phyloP scores from a whole-genome alignment of 345 rosid genomes.

The Triadica sebifera region DNA sequence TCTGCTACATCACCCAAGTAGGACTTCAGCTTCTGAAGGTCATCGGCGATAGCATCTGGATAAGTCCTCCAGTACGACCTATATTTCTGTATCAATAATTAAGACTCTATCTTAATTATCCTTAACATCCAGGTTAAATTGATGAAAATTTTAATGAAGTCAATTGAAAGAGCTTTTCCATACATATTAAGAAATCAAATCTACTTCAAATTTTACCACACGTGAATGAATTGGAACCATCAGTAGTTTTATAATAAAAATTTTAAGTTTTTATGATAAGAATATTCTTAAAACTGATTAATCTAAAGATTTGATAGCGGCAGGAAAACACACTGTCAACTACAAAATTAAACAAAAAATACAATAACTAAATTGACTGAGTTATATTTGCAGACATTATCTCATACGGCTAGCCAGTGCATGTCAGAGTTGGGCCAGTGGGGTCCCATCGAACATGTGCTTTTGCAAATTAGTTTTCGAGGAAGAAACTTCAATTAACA shows the following conservation, averaged over 20 bases:
- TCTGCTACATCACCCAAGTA: neutral
- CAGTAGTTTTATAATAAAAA: too few species aligned
- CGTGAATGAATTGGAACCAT: neutral
- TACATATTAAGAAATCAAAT: neutral
- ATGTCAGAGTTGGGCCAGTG: too few species aligned
- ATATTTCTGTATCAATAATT: conserved; percentile 1
- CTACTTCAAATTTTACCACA: neutral
- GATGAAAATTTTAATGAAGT: neutral
- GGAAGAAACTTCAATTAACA: too few species aligned
- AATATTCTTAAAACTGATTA: neutral
- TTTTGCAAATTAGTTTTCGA: too few species aligned
- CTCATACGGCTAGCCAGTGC: too few species aligned
- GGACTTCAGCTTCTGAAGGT: neutral
- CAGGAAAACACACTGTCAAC: neutral
- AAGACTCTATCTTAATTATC: neutral
- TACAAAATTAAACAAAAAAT: too few species aligned
- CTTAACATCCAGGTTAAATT: neutral
- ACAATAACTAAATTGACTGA: too few species aligned
- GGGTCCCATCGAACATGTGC: too few species aligned
- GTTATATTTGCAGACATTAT: too few species aligned
- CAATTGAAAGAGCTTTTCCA: neutral
- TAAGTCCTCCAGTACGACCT: conserved; percentile 4
- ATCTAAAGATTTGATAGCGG: neutral
- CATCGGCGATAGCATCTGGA: neutral
- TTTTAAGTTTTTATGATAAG: too few species aligned